Base-by-base conservation (phyloP, 345 rosid species). In the Triadica sebifera region DNA sequence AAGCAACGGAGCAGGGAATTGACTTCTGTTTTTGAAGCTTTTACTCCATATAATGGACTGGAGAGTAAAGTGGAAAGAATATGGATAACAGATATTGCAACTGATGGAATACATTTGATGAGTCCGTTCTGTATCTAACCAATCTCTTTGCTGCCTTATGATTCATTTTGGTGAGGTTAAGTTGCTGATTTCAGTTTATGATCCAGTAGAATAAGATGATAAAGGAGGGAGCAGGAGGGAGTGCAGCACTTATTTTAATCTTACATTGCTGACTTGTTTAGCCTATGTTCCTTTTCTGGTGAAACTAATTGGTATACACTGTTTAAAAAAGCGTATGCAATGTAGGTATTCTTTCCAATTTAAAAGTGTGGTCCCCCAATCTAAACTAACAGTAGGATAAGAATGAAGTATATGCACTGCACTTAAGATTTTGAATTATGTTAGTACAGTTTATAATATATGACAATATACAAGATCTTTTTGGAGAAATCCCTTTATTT, bases 1-100 rank as follows among this genome's bases (percentile, higher is more conserved):
- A 93, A 95, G 89, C 87, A 86, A 65, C 91, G 94, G 50, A 93
- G 98, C 82, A 96, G 96, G 76, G 93, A 95, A 81, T 80, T 95
- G 84, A 93, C 98, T 51, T 82, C 87, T 70, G 84, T 89, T 65
- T 93, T 95, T 73, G 99, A 95, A 78, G 91, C 96, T 78, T 93
- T 95, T 85, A 81, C 88, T 20, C 97, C 98, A 22, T 89, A 93
- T 81, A 75, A 61, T 60, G 96, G 91, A 72, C 90, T 90, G 96
- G 97, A 88, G 77, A 93, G 90, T 66, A 86, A 73, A 84, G 88
- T 83, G 68, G 98, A 91, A 84, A 93, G 97, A 76, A 89, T 95
- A 80, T 93, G 99, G 98, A 89, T 95, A 75, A 95, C 94, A 19
- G 99, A 93, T 67, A 78, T 87, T 70, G 98, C 99, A 46, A 77